phyloP scores from a whole-genome alignment of 2,329 filamentous ascomycete species.

The Grosmannia serpens region DNA sequence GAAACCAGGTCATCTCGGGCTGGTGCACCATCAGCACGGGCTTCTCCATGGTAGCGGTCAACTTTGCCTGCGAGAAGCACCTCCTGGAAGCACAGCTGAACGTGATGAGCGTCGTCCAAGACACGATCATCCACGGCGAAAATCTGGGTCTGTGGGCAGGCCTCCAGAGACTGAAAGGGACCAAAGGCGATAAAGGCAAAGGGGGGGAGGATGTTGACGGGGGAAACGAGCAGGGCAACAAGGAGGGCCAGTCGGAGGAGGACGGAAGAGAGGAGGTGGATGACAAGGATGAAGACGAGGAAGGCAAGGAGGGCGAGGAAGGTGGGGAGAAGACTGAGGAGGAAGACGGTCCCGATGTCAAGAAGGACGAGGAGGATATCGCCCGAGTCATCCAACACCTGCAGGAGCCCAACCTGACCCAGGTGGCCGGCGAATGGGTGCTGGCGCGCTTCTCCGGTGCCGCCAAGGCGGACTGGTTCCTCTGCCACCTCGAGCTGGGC shows the following conservation, averaged over 20 bases:
- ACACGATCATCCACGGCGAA: not conserved
- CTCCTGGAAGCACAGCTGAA: not conserved
- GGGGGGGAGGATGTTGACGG: not conserved
- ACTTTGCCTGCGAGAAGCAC: not conserved
- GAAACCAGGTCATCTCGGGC: not conserved
- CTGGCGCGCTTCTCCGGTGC: not conserved
- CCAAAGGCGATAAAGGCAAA: not conserved
- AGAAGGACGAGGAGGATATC: not conserved
- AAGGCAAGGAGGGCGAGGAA: not conserved
- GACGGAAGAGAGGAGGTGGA: not conserved
- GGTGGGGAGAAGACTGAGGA: not conserved
- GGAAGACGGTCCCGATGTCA: not conserved
- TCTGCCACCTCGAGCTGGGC: not conserved
- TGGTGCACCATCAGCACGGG: not conserved
- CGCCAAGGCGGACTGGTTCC: not conserved
- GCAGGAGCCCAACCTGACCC: not conserved
- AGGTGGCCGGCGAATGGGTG: not conserved
- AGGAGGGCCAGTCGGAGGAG: not conserved
- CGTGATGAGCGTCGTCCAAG: not conserved
- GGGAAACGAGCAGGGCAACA: not conserved
- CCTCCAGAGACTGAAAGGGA: not conserved
- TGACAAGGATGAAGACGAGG: not conserved
- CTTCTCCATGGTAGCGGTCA: not conserved
- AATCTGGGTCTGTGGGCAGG: not conserved
- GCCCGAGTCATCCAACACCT: not conserved